Base-by-base conservation (phyloP, 1,139 yeast species). In the Suhomyces coccinellae region DNA sequence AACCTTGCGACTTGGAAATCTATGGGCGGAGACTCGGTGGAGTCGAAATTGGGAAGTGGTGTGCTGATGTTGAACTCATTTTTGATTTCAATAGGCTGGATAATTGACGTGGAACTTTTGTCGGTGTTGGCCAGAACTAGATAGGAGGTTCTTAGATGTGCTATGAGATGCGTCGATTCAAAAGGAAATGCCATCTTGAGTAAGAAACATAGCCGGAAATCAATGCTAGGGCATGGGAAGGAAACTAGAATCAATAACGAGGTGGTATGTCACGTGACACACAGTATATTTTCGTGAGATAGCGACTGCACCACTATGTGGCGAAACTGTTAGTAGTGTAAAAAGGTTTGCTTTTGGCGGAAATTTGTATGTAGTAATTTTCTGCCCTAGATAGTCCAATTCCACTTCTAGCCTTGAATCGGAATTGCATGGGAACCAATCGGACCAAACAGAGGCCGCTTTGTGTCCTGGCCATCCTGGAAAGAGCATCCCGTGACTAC, bases 11-110 rank as follows among this genome's bases (percentile, higher is more conserved):
- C 52, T 43, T 64, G 59, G 40, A 69, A 63, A 4, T 65, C 52
- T 6, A 71, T 69, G 0, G 75, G 76, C 0, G 76, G 75, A 1
- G 75, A 69, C 4, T 53, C 55, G 42, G 60, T 61, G n/a, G 22
- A 15, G n/a, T 40, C 39, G 11, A 44, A 24, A n/a, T 29, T 33
- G 3, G 45, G 45, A 3, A 42, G 31, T 20, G 16, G 10, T 14
- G 34, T 27, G 11, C n/a, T 24, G 16, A n/a, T 17, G 16, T 33
- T 33, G 7, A 27, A 28, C 26, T 28, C 34, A 20, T 37, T 38
- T 5, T 26, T 16, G n/a, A 41, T 38, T 14, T 41, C 47, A 13
- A 41, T 41, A 3, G 67, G 65, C 28, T 54, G 57, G 27, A 69
- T 54, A 22, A 65, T 56, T 17, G 62, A 51, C 13, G 51, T 55